Evolutionary conservation across 2,329 filamentous ascomycete species (phyloP), one percentile per base, ranked within the genome.

Genomic region (Alternaria panax): DNA sequence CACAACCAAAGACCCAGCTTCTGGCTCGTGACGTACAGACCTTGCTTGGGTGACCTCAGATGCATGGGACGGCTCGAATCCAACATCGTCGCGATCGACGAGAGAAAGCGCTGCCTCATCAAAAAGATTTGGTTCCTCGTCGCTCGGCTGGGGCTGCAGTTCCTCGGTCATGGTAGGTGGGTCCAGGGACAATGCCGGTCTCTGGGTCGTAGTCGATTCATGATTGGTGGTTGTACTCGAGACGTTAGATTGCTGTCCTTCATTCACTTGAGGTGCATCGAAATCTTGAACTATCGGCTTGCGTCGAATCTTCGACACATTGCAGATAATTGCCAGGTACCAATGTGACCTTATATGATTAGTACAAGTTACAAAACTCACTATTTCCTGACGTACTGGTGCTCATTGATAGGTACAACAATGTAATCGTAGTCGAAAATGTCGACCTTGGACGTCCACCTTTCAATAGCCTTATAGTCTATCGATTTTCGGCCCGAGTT

Each of bases 321-420:
- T 97, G 84, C 92, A 97, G 52, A 99, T 94, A 56, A 99, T 94
- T 7, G 92, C 93, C 65, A 98, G 82, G 78, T 95, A 98, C 95
- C 96, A 99, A 77, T 99, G 95, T 1, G 63, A 55, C 20, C 58
- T 64, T 40, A 4, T 18, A n/a, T 3, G 11, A 27, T 72, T 46
- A 69, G 54, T 38, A 28, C 4, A 11, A 24, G 5, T 3, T 41
- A 22, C 25, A 24, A 16, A 24, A 9, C 9, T 7, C 2, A 6
- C 9, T 7, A 22, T 18, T 22, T 50, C 68, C 58, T 27, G 14
- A 46, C 71, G 20, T 63, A 73, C 67, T 87, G 83, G 4, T 48
- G 45, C 73, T 97, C 91, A 69, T 97, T 96, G 75, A 99, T 92
- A 0, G 95, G 95, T 7, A 99, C 90, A 11, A 98, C 85, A 59